phyloP scores from a whole-genome alignment of 1,284 basidiomycete species.

The Austropuccinia psidii region DNA sequence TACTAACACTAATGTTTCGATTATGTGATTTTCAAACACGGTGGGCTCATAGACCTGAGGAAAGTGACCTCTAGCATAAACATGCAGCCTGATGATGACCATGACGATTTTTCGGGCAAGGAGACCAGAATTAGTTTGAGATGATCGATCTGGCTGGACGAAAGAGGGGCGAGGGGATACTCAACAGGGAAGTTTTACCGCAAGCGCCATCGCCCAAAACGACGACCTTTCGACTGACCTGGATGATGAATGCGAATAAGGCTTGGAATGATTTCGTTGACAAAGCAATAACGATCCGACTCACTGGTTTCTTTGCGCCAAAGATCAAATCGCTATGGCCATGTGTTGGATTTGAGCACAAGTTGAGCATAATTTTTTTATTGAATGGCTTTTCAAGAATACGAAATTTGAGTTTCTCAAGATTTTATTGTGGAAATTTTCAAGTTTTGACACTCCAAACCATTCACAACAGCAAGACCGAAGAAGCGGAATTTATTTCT shows the following conservation, averaged over 20 bases:
- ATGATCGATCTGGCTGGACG: too few relatives aligned
- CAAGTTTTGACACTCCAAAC: too few relatives aligned
- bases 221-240: conserved; percentile 62
- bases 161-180: background rate
- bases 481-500: too few relatives aligned
- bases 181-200: conserved; percentile 53
- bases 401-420: too few relatives aligned
- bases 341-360: background rate
- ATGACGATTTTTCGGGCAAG: conserved; percentile 42
- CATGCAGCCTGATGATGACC: background rate
- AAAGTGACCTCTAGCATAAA: background rate
- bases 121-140: conserved; percentile 47
- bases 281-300: background rate
- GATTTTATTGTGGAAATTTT: too few relatives aligned
- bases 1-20: conserved; percentile 37
- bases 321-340: background rate
- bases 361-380: background rate
- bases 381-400: too few relatives aligned
- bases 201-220: conserved; percentile 89
- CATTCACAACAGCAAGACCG: too few relatives aligned
- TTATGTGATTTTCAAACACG: conserved; percentile 46
- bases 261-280: background rate
- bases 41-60: conserved; percentile 45
- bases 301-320: background rate
- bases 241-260: background rate